Base-by-base conservation (phyloP, 179 eudicot species). In the Beta macrorhiza region DNA sequence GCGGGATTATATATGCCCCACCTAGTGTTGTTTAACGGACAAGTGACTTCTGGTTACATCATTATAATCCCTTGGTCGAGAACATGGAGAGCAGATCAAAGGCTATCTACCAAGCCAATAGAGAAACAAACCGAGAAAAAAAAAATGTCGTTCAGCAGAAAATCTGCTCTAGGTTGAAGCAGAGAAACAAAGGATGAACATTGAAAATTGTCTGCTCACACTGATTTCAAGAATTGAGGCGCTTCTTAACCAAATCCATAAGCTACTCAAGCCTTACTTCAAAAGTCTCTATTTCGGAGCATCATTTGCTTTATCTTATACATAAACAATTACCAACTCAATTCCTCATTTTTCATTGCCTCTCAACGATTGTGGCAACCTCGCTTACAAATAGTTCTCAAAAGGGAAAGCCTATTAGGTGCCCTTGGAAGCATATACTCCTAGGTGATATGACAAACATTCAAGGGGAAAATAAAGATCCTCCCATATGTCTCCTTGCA, bases 1-100 rank as follows among this genome's bases (percentile, higher is more conserved):
- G 15, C 55, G 37, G 2, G 29, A 14, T 32, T 74, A 20, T 52
- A 47, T 17, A 57, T 52, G 6, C 44, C 65, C 53, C 63, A 44
- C 17, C 62, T 64, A 20, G 22, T 64, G 57, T 62, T 62, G 51
- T 0, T 22, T 62, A 61, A 52, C 53, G 37, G 25, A 47, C 61
- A 63, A 74, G 13, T 52, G 56, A 49, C 57, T 52, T 53, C 65
- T 56, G 42, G 19, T 32, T 45, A 57, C 29, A 25, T 49, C 74
- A 78, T 20, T 13, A 57, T 9, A 37, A 69, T 61, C 37, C 67
- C 65, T 49, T 53, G 19, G 49, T 62, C 32, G 44, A 7, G 17
- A 12, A 53, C 45, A 74, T 32, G 44, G 42, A 65, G 55, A 53
- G 74, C 0, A 63, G 58, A 78, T 72, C 61, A 72, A 72, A 22